These are phyloP conservation scores for Diaporthe australafricana DNA, from an alignment of 2,329 filamentous ascomycete species.

Conservation along the genomic window DNA sequence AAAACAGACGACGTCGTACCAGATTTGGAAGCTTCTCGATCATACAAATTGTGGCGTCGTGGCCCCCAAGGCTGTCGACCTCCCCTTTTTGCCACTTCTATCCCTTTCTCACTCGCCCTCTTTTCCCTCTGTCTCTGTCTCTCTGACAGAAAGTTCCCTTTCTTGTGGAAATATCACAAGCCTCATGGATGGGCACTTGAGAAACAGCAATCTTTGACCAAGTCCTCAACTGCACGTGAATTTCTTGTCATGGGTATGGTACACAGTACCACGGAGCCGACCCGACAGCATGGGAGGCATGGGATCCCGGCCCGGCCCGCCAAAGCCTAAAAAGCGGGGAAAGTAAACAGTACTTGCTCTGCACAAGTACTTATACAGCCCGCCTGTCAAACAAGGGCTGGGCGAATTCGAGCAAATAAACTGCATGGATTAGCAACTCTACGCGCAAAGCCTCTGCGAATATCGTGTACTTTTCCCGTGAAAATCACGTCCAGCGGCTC, in stretches of 20 bases:
- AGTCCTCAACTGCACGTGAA: background rate
- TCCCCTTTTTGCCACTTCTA: background rate
- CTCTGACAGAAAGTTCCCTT: too few species aligned
- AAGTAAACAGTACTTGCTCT: background rate
- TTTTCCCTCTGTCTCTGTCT: background rate
- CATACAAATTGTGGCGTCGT: conserved; percentile 1
- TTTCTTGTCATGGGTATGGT: background rate
- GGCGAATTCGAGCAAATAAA: background rate
- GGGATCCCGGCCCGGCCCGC: conserved; percentile 15
- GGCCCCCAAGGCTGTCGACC: background rate
- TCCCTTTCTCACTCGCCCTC: background rate
- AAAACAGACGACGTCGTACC: conserved; percentile 15
- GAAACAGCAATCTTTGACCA: background rate
- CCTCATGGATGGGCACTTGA: background rate
- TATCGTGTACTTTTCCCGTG: background rate
- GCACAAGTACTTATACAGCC: background rate
- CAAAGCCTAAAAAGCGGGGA: conserved; percentile 6
- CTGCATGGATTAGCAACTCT: background rate
- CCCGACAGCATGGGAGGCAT: conserved; percentile 16
- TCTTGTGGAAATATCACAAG: background rate
- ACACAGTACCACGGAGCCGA: background rate
- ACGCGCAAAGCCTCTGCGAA: background rate
- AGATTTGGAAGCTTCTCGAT: background rate
- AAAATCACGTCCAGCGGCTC: background rate
- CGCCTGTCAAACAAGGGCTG: background rate